phyloP scores from a whole-genome alignment of 805 yeast species.

The Candida bentonensis region DNA sequence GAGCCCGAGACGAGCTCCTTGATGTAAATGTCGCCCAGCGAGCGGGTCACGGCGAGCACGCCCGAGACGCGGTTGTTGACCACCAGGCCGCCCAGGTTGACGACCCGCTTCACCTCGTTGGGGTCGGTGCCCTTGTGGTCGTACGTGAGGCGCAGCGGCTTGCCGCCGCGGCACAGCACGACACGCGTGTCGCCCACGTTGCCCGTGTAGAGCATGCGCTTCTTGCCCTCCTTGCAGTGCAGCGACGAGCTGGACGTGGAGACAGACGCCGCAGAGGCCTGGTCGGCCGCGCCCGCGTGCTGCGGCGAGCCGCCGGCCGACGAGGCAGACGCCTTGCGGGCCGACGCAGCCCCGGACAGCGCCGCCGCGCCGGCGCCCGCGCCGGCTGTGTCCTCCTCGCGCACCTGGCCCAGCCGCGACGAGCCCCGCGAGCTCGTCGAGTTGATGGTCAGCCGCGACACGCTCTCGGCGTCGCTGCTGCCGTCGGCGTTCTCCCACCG shows the following conservation, averaged over 20 bases:
- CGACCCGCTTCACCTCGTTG: slow-evolving; percentile 62
- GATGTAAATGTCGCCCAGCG: slow-evolving; percentile 88
- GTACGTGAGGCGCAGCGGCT: slow-evolving; percentile 67
- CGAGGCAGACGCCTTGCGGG: background rate
- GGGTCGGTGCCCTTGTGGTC: slow-evolving; percentile 88
- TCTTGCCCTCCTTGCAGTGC: slow-evolving; percentile 14
- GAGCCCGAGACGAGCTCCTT: slow-evolving; percentile 77
- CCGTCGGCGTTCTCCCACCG: slow-evolving; percentile 53
- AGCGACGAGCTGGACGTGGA: background rate
- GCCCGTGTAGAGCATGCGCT: slow-evolving; percentile 74
- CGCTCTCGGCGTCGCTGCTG: slow-evolving; percentile 1
- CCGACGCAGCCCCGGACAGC: background rate
- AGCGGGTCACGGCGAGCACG: slow-evolving; percentile 84
- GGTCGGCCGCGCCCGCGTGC: background rate
- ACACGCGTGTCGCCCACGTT: slow-evolving; percentile 91
- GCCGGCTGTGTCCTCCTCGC: slow-evolving; percentile 2
- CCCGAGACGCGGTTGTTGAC: slow-evolving; percentile 91
- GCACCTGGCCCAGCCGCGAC: slow-evolving; percentile 6
- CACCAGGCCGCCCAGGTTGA: slow-evolving; percentile 70
- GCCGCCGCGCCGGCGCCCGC: slow-evolving; percentile 1
- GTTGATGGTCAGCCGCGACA: background rate
- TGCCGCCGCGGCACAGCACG: slow-evolving; percentile 60
- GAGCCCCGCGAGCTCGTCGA: slow-evolving; percentile 1
- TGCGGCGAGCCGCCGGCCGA: background rate
- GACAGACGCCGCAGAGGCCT: background rate